Evolutionary conservation across 176 grass and related monocot species (phyloP), one percentile per base, ranked within the genome.

Genomic region (Stipa capillata): DNA sequence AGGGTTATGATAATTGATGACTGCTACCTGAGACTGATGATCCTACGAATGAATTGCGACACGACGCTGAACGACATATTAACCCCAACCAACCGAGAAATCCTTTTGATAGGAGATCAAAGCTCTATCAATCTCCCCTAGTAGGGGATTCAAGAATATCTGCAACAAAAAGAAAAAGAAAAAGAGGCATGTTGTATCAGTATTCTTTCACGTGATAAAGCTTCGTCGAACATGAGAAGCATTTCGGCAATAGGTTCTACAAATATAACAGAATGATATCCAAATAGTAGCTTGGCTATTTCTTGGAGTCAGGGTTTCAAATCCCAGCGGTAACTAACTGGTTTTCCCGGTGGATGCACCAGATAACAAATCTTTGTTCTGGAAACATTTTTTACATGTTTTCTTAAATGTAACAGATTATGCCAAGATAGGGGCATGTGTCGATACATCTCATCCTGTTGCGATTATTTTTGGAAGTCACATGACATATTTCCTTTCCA

Each of bases 91-190:
- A 84, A 62, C 64, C 77, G 81, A 89, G 18, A 42, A 11, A 62
- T 37, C 42, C 52, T 80, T 88, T 68, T 12, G 11, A 58, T 3
- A 0, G 37, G 45, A 79, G 31, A 42, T 17, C 0, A 42, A 34
- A 39, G 54, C 12, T 72, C 9, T 72, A 63, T 37, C 17, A 1
- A 63, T 53, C 41, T 75, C 81, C 61, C 74, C 34, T 6, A 18
- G 27, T 47, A 54, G 27, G 39, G 27, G n/a, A 43, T 84, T 81
- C 44, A 64, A 47, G 43, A 52, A 84, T 63, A 76, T 89, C 82
- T 89, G 77, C 82, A 85, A n/a, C n/a, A n/a, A n/a, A n/a, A n/a
- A n/a, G n/a, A n/a, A n/a, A n/a, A n/a, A n/a, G n/a, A 62, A 41
- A 70, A 34, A 69, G 63, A 48, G 41, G 21, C 11, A 44, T 3